These are phyloP conservation scores for Linnemannia schmuckeri DNA, from an alignment of 192 early-diverging fungal species.

Conservation along the genomic window DNA sequence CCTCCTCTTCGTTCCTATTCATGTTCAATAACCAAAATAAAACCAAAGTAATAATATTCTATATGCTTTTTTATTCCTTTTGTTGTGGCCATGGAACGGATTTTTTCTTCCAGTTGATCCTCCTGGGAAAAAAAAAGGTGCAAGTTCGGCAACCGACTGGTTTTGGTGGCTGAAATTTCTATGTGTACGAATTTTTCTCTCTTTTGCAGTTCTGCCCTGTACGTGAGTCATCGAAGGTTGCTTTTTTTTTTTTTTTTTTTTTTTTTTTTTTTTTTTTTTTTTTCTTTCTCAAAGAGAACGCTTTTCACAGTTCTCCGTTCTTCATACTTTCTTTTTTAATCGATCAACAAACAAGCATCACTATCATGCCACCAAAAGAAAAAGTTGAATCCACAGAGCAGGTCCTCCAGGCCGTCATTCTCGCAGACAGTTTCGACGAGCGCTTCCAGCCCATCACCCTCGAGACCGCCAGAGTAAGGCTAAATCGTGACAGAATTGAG, in stretches of 20 bases:
- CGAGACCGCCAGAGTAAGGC: conserved; percentile 82
- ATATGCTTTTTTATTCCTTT: not conserved
- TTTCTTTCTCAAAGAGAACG: not conserved
- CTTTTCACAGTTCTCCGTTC: not conserved
- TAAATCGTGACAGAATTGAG: not conserved
- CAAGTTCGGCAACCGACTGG: not conserved
- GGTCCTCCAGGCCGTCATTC: conserved; percentile 88
- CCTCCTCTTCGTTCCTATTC: not conserved
- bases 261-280: not conserved
- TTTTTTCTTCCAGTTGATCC: not conserved
- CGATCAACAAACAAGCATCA: not conserved
- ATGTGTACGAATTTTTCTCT: not conserved
- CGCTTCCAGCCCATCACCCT: conserved; percentile 90
- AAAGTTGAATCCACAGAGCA: conserved; percentile 67
- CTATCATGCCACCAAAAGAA: conserved; percentile 50
- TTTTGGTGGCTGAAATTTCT: not conserved
- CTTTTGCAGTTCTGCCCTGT: not conserved
- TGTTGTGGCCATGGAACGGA: not conserved
- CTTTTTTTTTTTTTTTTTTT: not conserved
- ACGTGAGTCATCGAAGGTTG: not conserved
- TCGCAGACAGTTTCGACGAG: conserved; percentile 92
- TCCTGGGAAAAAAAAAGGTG: not conserved
- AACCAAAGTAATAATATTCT: not conserved
- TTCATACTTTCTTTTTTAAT: not conserved
- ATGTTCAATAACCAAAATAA: not conserved